Evolutionary conservation across 805 yeast genomes (phyloP).

Genomic region (Henningerozyma blattae): DNA sequence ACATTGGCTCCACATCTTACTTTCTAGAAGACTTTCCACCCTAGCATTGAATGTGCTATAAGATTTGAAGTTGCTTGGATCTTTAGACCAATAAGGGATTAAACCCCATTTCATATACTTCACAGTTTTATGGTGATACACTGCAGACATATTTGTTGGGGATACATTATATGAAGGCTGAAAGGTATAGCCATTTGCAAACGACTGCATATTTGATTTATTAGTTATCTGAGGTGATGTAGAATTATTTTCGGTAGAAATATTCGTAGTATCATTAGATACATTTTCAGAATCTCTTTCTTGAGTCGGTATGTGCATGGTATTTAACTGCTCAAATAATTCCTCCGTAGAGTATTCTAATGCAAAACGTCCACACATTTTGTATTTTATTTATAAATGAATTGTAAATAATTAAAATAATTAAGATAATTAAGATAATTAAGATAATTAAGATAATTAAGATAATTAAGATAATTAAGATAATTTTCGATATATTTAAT

Average conservation of each 20-base stretch:
- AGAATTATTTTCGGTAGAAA: too few species aligned
- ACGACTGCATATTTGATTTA: too few species aligned
- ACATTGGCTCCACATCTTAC: conserved; percentile 33
- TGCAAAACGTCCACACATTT: conserved; percentile 56
- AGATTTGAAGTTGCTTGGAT: conserved; percentile 20
- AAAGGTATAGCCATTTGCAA: too few species aligned
- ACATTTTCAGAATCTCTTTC: too few species aligned
- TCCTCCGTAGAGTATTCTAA: conserved; percentile 25
- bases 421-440: too few species aligned
- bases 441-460: too few species aligned
- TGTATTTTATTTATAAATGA: too few species aligned
- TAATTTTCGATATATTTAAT: too few species aligned
- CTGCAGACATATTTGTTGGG: conserved; percentile 45
- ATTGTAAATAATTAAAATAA: too few species aligned
- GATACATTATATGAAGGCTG: conserved; percentile 41
- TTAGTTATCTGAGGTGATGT: too few species aligned
- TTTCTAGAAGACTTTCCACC: conserved; percentile 37
- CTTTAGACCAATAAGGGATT: conserved; percentile 53
- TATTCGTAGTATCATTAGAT: too few species aligned
- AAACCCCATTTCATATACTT: conserved; percentile 72
- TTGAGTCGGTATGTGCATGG: not conserved
- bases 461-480: too few species aligned
- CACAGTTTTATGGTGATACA: conserved; percentile 14
- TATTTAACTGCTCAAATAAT: conserved; percentile 7
- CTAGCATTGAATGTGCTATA: conserved; percentile 65